Evolutionary conservation across 2,329 filamentous ascomycete genomes (phyloP).

Genomic region (Diaporthe eres): DNA sequence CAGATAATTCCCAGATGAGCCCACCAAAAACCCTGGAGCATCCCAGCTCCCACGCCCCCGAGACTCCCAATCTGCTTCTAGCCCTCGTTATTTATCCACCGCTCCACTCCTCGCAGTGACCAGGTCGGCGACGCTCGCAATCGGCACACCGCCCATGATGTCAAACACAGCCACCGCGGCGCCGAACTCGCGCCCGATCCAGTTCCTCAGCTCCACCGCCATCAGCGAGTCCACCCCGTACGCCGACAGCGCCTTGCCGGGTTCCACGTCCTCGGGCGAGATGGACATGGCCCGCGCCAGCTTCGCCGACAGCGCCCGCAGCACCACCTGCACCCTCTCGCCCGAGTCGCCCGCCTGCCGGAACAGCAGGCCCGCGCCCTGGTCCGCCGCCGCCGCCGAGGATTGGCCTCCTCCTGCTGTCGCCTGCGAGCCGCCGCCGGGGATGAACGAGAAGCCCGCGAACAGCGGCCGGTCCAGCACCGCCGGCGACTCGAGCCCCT

Average conservation of each 20-base stretch:
- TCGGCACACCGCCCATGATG: constrained; percentile 48
- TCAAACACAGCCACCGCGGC: constrained; percentile 55
- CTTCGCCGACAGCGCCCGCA: constrained; percentile 47
- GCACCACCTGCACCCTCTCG: constrained; percentile 42
- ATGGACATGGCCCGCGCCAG: constrained; percentile 53
- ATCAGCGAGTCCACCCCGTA: constrained; percentile 59
- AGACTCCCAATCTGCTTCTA: constrained; percentile 1
- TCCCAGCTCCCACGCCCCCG: constrained; percentile 6
- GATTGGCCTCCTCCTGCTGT: constrained; percentile 12
- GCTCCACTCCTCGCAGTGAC: constrained; percentile 30
- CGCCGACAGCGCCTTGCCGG: constrained; percentile 48
- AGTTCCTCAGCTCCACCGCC: constrained; percentile 60
- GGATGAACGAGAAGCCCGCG: constrained; percentile 34
- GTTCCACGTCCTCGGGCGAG: constrained; percentile 49
- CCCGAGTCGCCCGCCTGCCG: constrained; percentile 26
- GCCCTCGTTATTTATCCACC: constrained; percentile 13
- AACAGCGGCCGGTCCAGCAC: constrained; percentile 41
- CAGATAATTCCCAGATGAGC: background rate
- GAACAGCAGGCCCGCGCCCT: constrained; percentile 41
- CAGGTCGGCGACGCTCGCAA: constrained; percentile 21
- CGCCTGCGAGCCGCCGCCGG: background rate
- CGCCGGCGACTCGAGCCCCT: constrained; percentile 34
- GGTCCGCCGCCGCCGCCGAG: constrained; percentile 32
- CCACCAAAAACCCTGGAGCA: background rate
- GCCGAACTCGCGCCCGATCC: constrained; percentile 54